These are phyloP conservation scores for Starmerella roubikii DNA, from an alignment of 805 yeast species.

Conservation along the genomic window DNA sequence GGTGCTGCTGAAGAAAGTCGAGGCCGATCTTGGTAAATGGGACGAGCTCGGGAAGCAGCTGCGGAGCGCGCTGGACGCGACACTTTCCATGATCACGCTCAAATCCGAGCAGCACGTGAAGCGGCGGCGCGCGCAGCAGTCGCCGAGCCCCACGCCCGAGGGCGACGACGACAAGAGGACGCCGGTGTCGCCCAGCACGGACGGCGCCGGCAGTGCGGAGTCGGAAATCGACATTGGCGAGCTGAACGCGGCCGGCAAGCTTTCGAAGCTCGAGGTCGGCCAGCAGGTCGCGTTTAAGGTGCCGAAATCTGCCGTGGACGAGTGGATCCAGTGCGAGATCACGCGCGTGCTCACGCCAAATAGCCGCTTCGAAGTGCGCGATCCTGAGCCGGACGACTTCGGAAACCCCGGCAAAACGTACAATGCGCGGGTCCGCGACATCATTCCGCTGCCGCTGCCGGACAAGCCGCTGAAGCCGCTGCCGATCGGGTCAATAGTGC, in stretches of 20 bases:
- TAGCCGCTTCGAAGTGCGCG: conserved; percentile 72
- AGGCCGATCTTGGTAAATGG: conserved; percentile 11
- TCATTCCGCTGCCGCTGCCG: conserved; percentile 45
- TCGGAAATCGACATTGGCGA: background rate
- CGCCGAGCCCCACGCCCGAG: background rate
- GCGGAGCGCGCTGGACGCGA: conserved; percentile 19
- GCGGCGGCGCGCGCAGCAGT: conserved; percentile 14
- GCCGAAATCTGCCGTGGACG: conserved; percentile 54
- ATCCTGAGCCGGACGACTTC: conserved; percentile 93
- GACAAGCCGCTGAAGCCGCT: conserved; percentile 36
- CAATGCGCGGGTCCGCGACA: conserved; percentile 69
- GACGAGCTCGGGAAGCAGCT: conserved; percentile 17
- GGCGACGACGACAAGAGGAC: background rate
- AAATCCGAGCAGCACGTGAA: conserved; percentile 13
- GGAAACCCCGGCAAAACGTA: conserved; percentile 78
- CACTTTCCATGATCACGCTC: conserved; percentile 15
- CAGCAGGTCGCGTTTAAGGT: conserved; percentile 83
- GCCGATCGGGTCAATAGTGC: conserved; percentile 65
- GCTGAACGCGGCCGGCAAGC: background rate
- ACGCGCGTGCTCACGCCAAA: conserved; percentile 66
- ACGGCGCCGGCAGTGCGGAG: background rate
- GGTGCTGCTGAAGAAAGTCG: background rate
- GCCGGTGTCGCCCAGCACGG: background rate
- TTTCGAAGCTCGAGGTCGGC: conserved; percentile 35
- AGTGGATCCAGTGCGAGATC: conserved; percentile 95